Percentiles rank a stretch among this genome's conserved stretches.
Conservation (phyloP, 2,329 filamentous ascomycete species). For the Thielaviopsis musarum region DNA sequence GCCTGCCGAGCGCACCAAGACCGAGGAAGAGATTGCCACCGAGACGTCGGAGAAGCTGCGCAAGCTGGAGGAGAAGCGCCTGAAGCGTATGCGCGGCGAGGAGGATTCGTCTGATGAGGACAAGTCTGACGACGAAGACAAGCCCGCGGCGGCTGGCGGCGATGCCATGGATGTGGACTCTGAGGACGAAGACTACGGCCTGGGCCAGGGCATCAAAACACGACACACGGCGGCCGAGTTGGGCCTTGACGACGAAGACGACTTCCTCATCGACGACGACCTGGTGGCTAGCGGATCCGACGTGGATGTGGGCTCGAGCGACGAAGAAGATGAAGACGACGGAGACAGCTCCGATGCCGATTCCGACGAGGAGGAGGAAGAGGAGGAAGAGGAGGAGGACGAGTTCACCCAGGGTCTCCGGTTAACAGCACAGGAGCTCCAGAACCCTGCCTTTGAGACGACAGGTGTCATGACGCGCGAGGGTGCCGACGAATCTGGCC, state of each 20-base stretch:
- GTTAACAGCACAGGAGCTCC: slow-evolving; percentile 39
- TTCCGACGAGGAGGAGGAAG: slow-evolving; percentile 19
- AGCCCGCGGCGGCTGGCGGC: not conserved
- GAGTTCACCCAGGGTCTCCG: slow-evolving; percentile 54
- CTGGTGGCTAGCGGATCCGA: slow-evolving; percentile 69
- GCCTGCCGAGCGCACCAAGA: slow-evolving; percentile 78
- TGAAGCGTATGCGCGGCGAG: slow-evolving; percentile 77
- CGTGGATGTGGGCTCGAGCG: slow-evolving; percentile 37
- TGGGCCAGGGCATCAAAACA: slow-evolving; percentile 41
- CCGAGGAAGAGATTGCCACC: slow-evolving; percentile 66
- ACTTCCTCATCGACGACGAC: slow-evolving; percentile 81
- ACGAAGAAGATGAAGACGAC: slow-evolving; percentile 34
- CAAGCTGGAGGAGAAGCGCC: slow-evolving; percentile 65
- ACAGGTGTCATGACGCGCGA: slow-evolving; percentile 23
- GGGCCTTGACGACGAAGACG: slow-evolving; percentile 82
- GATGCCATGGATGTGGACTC: slow-evolving; percentile 16
- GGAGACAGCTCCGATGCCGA: slow-evolving; percentile 25
- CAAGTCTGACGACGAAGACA: slow-evolving; percentile 14
- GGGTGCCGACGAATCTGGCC: slow-evolving; percentile 32
- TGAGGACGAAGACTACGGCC: slow-evolving; percentile 39
- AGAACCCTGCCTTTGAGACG: slow-evolving; percentile 35
- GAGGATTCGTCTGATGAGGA: slow-evolving; percentile 47
- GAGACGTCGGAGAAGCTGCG: slow-evolving; percentile 63
- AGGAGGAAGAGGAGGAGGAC: slow-evolving; percentile 36
- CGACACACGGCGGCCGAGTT: slow-evolving; percentile 42